Evolutionary conservation across 139 green algal species (phyloP), one percentile per base, ranked within the genome.

Genomic region (Coelastrella sp.): DNA sequence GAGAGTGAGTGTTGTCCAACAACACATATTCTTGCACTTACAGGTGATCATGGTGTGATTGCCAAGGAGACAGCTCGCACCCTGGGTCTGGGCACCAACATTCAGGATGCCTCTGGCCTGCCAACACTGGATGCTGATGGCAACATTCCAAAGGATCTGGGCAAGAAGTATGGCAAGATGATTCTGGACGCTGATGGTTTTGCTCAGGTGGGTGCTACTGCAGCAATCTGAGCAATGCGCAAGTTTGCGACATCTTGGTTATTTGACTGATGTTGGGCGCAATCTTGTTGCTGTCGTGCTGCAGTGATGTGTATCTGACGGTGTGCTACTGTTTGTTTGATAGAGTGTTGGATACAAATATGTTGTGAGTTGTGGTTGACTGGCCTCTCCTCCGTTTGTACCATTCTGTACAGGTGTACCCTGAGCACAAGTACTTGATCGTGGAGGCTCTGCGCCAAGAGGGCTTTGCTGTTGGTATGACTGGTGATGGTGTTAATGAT

Each of bases 401-500:
- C n/a, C n/a, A 27, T 27, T 7, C 38, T 50, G 41, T 85, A 27
- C 80, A 86, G 80, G 80, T 86, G 19, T 86, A 86, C 80, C 80
- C 80, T 23, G 80, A 86, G 80, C 80, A 86, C 80, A 86, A 87
- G 92, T 96, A 92, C 90, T 88, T 93, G 67, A 96, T 97, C 32
- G 94, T 97, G 27, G 90, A 95, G 87, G 89, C 91, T n/a, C 92
- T 97, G 72, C 88, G 88, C 66, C 88, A 94, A 85, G 53, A 76
- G 37, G 93, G 93, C 81, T 94, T 94, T 86, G 92, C 89, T n/a
- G 83, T 89, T 38, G 94, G 92, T 77, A 97, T 98, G 95, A 98
- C 95, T 5, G 95, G 95, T 40, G 95, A 98, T 82, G 96, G 96
- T 48, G 96, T 98, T 38, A 98, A 98, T 86, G 95, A 98, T 83